Evolutionary conservation across 2,329 filamentous ascomycete species (phyloP), one percentile per base, ranked within the genome.

Genomic region (Penicillium sp.): DNA sequence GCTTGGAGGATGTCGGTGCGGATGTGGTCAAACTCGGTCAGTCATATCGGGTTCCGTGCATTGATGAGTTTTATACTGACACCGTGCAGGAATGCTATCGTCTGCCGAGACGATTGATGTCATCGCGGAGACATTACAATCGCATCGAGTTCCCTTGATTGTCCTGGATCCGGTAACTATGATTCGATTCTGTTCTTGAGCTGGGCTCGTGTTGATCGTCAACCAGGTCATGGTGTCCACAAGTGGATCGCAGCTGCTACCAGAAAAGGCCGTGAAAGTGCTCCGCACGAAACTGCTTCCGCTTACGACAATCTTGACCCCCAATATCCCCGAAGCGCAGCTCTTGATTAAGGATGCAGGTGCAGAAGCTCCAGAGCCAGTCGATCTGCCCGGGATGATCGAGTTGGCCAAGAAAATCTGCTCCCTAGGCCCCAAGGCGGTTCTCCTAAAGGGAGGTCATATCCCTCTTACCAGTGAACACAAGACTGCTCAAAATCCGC

Each of bases 1-100:
- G 87, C 29, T 77, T 95, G 42, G 83, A 84, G 39, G 93, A 97
- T 72, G 81, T 97, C 53, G 87, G 86, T 3, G 84, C 88, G 3
- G 89, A 95, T 75, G 89, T 95, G 41, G 82, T 97, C 58, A 97
- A 96, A 73, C 91, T 89, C 42, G 92, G 90, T 95, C 69, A 61
- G 75, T 68, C 37, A 18, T 18, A 37, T 24, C 28, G 7, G 33
- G 8, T 32, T 27, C 12, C 29, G 44, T 46, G 41, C 6, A 6
- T 18, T 37, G 5, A 15, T 23, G n/a, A 42, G 29, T 10, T 28
- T 29, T 57, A 35, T 38, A 24, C 33, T 51, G 12, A 49, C 40
- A 9, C 38, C 5, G 24, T 23, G 23, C 44, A 92, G 88, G 89
- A 33, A 95, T 95, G 89, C 78, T 95, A 51, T 87, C 87, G 15